Percentiles rank a stretch among this genome's conserved stretches.
Conservation (phyloP, 2,329 filamentous ascomycete species). For the Beauveria medogensis region DNA sequence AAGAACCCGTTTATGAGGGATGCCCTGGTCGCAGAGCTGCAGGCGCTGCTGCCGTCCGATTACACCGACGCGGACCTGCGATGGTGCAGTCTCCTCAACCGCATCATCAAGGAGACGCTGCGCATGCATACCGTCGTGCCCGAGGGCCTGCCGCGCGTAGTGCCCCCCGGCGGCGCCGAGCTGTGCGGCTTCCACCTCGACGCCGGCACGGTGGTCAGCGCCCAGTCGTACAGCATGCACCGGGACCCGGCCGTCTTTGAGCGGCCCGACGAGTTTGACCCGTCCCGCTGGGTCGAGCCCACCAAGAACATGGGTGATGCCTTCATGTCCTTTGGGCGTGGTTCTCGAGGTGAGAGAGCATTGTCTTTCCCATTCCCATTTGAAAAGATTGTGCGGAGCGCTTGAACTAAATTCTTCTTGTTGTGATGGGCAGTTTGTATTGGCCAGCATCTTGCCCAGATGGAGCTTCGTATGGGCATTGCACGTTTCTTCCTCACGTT, state of each 20-base stretch:
- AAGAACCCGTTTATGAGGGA: slow-evolving; percentile 20
- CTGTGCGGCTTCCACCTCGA: slow-evolving; percentile 33
- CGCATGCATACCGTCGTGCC: slow-evolving; percentile 35
- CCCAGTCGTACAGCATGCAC: slow-evolving; percentile 40
- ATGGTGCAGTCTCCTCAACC: slow-evolving; percentile 30
- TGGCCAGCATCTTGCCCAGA: slow-evolving; percentile 47
- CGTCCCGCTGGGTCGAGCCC: slow-evolving; percentile 28
- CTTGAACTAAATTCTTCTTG: too few species aligned
- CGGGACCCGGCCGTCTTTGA: slow-evolving; percentile 32
- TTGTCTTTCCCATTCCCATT: too few species aligned
- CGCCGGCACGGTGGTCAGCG: slow-evolving; percentile 29
- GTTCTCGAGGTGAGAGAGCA: slow-evolving; percentile 31
- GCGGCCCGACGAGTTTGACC: slow-evolving; percentile 27
- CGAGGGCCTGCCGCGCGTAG: slow-evolving; percentile 29
- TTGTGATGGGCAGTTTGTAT: slow-evolving; percentile 33
- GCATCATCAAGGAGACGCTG: slow-evolving; percentile 37
- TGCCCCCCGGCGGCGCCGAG: slow-evolving; percentile 30
- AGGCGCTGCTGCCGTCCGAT: slow-evolving; percentile 25
- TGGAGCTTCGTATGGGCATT: slow-evolving; percentile 44
- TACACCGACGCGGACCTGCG: slow-evolving; percentile 16
- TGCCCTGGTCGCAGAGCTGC: slow-evolving; percentile 27
- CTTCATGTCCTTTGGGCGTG: slow-evolving; percentile 45
- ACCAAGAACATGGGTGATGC: slow-evolving; percentile 36
- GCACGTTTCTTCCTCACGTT: slow-evolving; percentile 45
- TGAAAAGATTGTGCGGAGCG: too few species aligned